Evolutionary conservation across 1,284 basidiomycete genomes (phyloP), one percentile per base, ranked within the genome.

Genomic region (Mrakiaceae sp.): DNA sequence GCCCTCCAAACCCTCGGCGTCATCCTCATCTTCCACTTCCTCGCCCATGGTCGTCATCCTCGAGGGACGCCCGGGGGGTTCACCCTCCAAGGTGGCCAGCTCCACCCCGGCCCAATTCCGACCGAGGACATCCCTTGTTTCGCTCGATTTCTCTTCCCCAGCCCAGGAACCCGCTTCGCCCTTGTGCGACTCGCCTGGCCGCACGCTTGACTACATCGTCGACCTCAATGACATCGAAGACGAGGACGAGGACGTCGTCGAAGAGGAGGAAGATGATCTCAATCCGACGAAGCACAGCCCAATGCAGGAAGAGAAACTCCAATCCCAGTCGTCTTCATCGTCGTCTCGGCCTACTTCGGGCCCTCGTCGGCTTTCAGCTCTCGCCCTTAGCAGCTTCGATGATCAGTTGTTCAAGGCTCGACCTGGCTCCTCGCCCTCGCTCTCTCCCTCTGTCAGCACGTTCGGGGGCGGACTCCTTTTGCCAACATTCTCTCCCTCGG

Each of bases 161-260:
- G 50, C 42, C n/a, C 27, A 54, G 27, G 16, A 16, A 44, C 39
- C n/a, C 27, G 16, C 11, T 42, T 14, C 42, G 3, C 16, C n/a
- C 53, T 16, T 48, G 11, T n/a, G 53, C 42, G 53, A 63, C 16
- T 57, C 55, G 2, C 7, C 44, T 4, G 46, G 43, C 4, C 16
- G 3, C 6, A 58, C 62, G 11, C 39, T 16, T 12, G 62, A 58
- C 49, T 47, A 52, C 49, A 39, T 56, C n/a, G 62, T 64, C 43
- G 62, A 64, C 49, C 58, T 64, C 50, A 64, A 64, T 49, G 62
- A 64, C 42, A 27, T 56, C 10, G 47, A 60, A 12, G 58, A 16
- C 49, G 54, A 58, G 27, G 52, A 39, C 44, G 43, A 57, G 51
- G 53, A 12, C 42, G n/a, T 58, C 50, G n/a, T 27, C 46, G 49